Evolutionary conservation across 257 asterid genomes (phyloP), one percentile per base, ranked within the genome.

Genomic region (Paulownia fortunei): DNA sequence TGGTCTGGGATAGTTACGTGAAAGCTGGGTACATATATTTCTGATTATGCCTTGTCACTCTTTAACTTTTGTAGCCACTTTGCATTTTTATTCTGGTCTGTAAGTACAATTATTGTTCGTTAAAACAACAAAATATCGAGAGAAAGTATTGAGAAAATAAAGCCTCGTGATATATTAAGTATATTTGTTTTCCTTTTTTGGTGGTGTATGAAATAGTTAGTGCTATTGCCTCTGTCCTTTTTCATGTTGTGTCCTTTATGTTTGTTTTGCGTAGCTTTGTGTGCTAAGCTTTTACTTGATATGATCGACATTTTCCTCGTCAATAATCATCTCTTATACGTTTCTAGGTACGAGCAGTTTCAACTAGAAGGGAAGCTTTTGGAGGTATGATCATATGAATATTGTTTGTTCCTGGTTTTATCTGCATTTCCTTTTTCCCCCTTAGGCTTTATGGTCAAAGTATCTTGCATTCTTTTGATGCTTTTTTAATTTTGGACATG

Each of bases 281-380:
- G 26, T 72, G 46, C 36, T 18, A 9, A 66, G 70, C 65, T 56
- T 63, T 79, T 72, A 36, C 72, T 37, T 47, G 54, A 62, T 69
- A 4, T 21, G 63, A 19, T 21, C 54, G 12, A 41, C 59, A 23
- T 30, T 18, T 70, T 73, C 54, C 64, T 74, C 42, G 55, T 58
- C 67, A 34, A 30, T 19, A 23, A 76, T 75, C 32, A 47, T 19
- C 16, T 42, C 15, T 27, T 65, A 24, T 66, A 34, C 52, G 59
- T 42, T 63, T 76, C 60, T 79, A 95, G 99, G 93, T 95, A 88
- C 5, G 96, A 92, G 84, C 93, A 90, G 80, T 89, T 93, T 83
- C 76, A 93, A 46, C 92, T 88, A 65, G 92, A 95, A 76, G 99
- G 95, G 76, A 91, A 90, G 90, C 92, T 95, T 65, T 83, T 95